phyloP scores from a whole-genome alignment of 1,284 basidiomycete species.

The Microbotryum lychnidis-dioicae region DNA sequence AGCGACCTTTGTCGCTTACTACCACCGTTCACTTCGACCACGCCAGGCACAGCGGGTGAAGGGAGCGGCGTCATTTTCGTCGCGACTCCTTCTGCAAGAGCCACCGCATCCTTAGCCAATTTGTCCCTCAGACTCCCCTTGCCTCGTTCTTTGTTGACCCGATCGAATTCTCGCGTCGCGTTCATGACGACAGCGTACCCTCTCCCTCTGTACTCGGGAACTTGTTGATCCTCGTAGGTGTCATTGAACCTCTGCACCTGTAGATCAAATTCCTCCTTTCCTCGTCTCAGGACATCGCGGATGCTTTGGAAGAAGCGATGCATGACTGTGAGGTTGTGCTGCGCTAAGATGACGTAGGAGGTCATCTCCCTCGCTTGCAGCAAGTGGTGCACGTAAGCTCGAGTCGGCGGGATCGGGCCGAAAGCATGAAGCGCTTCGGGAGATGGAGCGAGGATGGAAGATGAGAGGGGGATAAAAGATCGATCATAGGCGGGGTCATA shows the following conservation, averaged over 20 bases:
- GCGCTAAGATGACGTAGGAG: slow-evolving; percentile 58
- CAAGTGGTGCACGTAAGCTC: slow-evolving; percentile 72
- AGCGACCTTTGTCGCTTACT: no score
- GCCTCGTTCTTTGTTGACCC: not conserved
- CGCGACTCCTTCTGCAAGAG: no score
- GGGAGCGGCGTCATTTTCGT: no score
- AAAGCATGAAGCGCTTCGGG: slow-evolving; percentile 11
- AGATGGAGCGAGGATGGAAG: slow-evolving; percentile 40
- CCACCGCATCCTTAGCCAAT: no score
- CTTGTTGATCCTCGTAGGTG: no score
- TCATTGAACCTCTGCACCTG: not conserved
- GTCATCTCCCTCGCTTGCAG: slow-evolving; percentile 79
- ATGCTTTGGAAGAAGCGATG: slow-evolving; percentile 47
- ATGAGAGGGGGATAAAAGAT: slow-evolving; percentile 54
- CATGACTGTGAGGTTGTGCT: slow-evolving; percentile 63
- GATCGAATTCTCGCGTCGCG: not conserved
- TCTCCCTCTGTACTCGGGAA: no score
- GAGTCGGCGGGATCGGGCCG: slow-evolving; percentile 44
- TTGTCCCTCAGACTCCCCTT: no score
- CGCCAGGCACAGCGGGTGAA: no score
- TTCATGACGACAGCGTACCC: no score
- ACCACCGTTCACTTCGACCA: no score
- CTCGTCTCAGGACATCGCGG: slow-evolving; percentile 6
- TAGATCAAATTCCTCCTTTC: not conserved
- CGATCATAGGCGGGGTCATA: slow-evolving; percentile 52